phyloP scores from a whole-genome alignment of 2,329 filamentous ascomycete species.

The Fusarium coicis region DNA sequence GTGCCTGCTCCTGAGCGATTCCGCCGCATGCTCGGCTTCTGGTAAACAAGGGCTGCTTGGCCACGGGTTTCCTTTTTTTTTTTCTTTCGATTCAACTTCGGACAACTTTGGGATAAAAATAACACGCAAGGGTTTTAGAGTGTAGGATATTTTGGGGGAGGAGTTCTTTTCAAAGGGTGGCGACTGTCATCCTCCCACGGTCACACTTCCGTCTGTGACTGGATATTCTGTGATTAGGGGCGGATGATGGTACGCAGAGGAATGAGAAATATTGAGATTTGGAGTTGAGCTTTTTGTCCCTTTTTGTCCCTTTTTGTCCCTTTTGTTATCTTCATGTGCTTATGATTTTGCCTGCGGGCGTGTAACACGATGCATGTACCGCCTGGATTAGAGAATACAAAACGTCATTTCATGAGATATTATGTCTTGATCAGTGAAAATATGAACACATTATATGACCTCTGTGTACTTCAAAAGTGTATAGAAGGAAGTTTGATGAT shows the following conservation, averaged over 20 bases:
- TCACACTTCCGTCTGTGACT: slow-evolving; percentile 25
- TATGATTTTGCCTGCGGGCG: slow-evolving; percentile 31
- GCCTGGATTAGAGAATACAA: slow-evolving; percentile 24
- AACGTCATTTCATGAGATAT: not conserved
- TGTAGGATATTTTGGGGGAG: slow-evolving; percentile 1
- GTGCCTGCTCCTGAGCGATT: slow-evolving; percentile 23
- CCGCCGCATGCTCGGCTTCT: slow-evolving; percentile 38
- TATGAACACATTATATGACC: not conserved
- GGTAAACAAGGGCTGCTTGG: slow-evolving; percentile 11
- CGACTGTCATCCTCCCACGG: not conserved
- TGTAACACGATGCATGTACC: slow-evolving; percentile 21
- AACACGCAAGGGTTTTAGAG: not conserved
- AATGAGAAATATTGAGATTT: slow-evolving; percentile 26
- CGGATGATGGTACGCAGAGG: not conserved
- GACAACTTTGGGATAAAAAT: slow-evolving; percentile 1
- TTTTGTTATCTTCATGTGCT: slow-evolving; percentile 37
- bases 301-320: slow-evolving; percentile 29
- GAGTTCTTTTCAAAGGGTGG: slow-evolving; percentile 9
- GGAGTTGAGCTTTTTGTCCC: slow-evolving; percentile 31
- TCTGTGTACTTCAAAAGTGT: too few species aligned
- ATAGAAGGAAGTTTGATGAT: not conserved
- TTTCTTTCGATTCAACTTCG: slow-evolving; percentile 10
- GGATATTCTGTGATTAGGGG: not conserved
- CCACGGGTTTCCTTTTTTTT: not conserved
- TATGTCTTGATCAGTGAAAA: not conserved